phyloP scores from a whole-genome alignment of 2,329 filamentous ascomycete species.

The Myriangium duriaei region DNA sequence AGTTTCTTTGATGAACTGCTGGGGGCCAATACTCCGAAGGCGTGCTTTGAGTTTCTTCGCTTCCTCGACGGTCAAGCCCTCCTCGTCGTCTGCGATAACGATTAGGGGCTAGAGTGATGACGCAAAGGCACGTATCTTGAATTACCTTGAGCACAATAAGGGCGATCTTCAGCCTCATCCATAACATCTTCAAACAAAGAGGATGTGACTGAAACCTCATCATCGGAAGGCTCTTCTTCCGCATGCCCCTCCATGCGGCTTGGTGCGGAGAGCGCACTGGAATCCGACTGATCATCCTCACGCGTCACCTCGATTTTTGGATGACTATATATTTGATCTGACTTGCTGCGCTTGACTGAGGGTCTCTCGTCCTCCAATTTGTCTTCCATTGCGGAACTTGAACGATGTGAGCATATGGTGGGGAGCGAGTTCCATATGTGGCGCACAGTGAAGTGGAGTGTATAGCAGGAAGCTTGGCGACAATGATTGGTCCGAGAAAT shows the following conservation, averaged over 20 bases:
- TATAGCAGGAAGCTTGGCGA: no score
- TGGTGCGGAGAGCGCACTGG: slow-evolving; percentile 4
- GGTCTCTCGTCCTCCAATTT: no score
- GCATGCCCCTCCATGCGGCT: slow-evolving; percentile 7
- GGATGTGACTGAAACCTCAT: slow-evolving; percentile 2
- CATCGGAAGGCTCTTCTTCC: slow-evolving; percentile 2
- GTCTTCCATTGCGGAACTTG: no score
- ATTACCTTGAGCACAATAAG: slow-evolving; percentile 10
- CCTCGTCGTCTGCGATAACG: slow-evolving; percentile 6
- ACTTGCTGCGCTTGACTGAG: slow-evolving; percentile 8
- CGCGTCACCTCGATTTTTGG: background rate
- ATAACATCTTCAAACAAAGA: slow-evolving; percentile 10
- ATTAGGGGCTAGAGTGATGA: no score
- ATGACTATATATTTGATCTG: background rate
- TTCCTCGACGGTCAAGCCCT: slow-evolving; percentile 10
- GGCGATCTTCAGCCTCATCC: slow-evolving; percentile 11
- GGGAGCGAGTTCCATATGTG: no score
- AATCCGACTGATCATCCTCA: background rate
- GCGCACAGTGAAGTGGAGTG: no score
- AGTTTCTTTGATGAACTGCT: slow-evolving; percentile 61
- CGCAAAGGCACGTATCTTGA: no score
- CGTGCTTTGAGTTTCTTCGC: slow-evolving; percentile 21
- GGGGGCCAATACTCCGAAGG: slow-evolving; percentile 64
- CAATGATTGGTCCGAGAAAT: no score
- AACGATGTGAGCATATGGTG: no score